Base-by-base conservation (phyloP, 2,329 filamentous ascomycete genomes). In the Pseudogymnoascus sp. region DNA sequence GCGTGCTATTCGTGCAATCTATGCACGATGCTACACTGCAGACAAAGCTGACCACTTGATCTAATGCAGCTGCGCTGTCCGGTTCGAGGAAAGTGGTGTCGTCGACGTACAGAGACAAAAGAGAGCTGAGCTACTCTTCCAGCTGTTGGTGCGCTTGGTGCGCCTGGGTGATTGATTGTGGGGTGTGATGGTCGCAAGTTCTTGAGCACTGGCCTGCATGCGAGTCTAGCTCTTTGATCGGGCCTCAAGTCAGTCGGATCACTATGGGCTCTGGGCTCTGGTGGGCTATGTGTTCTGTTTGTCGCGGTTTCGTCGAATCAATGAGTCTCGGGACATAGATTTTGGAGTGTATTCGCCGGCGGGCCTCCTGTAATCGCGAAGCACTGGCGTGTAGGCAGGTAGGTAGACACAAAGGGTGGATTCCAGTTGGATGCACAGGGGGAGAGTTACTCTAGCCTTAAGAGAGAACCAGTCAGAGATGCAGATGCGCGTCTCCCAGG, bases 401-500 rank as follows among this genome's bases (percentile, higher is more conserved):
- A 55, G 49, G 49, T 55, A 33, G 49, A 55, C 8, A 55, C 49
- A 33, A 55, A 18, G 49, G 28, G 49, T 55, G 49, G 49, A 33
- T 55, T 55, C 49, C 25, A 55, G 49, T 55, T 55, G 49, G 49
- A 28, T 55, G 49, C 5, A 55, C 49, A 55, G 49, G 49, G 45
- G 49, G 9, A 55, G n/a, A 55, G 28, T 16, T 7, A 12, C 3
- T 33, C 25, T 55, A 55, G 28, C 49, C 49, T 55, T 55, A 33
- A 16, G 63, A 66, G 60, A 21, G 65, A 43, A 58, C 68, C 64
- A 71, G 68, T 68, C 65, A 68, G 23, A 38, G 41, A 58, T 55
- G 63, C 64, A 67, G 62, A 62, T 67, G 69, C 69, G 70, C 69
- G 65, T 69, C 68, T 70, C 65, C 66, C 64, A 49, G 33, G 31